phyloP scores from a whole-genome alignment of 768 basidiomycete species.

The Cyclocybe cylindracea region DNA sequence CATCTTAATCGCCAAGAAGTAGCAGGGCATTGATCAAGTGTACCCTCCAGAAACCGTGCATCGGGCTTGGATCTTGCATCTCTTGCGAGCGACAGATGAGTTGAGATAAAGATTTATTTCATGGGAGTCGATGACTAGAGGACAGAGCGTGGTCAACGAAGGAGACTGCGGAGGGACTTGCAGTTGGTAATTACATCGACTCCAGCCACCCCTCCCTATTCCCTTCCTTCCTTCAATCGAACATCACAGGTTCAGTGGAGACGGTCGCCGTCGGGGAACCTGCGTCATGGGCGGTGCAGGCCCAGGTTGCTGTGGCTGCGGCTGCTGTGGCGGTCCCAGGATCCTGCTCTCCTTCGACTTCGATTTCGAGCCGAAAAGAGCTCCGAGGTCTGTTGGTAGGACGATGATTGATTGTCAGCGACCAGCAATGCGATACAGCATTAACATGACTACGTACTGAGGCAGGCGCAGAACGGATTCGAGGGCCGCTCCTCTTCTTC shows the following conservation, averaged over 20 bases:
- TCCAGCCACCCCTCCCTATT: conserved; percentile 6
- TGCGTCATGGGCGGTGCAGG: conserved; percentile 18
- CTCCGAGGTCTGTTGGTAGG: conserved; percentile 16
- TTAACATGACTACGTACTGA: conserved; percentile 13
- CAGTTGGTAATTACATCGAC: conserved; percentile 7
- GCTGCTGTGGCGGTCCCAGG: conserved; percentile 12
- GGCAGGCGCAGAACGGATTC: conserved; percentile 17
- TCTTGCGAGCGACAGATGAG: no score
- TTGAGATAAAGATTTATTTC: no score
- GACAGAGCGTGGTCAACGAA: no score
- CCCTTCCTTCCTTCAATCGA: not conserved
- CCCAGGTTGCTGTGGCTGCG: conserved; percentile 1
- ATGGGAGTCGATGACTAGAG: no score
- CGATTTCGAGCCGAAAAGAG: conserved; percentile 15
- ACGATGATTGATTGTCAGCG: not conserved
- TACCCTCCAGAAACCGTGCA: no score
- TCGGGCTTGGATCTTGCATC: no score
- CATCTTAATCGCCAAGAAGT: no score
- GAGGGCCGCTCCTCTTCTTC: conserved; percentile 16
- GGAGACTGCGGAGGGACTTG: not conserved
- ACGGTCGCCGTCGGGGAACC: conserved; percentile 15
- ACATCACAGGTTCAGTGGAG: conserved; percentile 18
- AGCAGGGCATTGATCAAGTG: no score
- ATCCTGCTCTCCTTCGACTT: conserved; percentile 16
- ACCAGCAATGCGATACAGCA: not conserved